Evolutionary conservation across 2,329 filamentous ascomycete genomes (phyloP), one percentile per base, ranked within the genome.

Genomic region (Clonostachys byssicola): DNA sequence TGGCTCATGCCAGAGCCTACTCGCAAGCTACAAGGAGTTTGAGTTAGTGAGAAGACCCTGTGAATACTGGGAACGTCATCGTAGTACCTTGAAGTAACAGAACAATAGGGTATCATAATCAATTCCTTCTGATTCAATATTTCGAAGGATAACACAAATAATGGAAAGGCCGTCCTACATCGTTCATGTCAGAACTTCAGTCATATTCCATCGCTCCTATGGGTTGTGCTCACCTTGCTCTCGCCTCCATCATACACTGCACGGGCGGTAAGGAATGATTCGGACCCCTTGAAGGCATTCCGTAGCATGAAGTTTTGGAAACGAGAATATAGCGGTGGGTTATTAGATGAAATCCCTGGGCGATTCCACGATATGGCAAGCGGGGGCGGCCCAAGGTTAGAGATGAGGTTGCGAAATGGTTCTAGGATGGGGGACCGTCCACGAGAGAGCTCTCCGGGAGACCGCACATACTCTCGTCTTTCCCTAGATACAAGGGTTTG

Each of bases 221-320:
- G 36, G 17, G 36, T 10, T n/a, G 12, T 10, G 34, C 56, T 43
- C 56, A 79, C 78, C 65, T 85, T 86, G 65, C 80, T 86, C 63
- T 87, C 83, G 17, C 84, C 84, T 34, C 84, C 84, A 57, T 88
- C 84, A 56, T 87, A 88, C 12, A 88, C 80, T 23, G 83, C 83
- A 18, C 83, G 74, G 20, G 80, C 78, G 3, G 81, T 83, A 18
- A 84, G 63, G 49, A 84, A 80, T 4, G 81, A 84, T 54, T 86
- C 84, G 0, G 78, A 80, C 53, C 79, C 81, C 36, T 80, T 75
- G 52, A 84, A 83, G 3, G 83, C 83, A 58, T 87, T 86, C 16
- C 79, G 77, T 42, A 88, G 72, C 84, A 88, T 88, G 56, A 88
- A 88, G 53, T 86, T 81, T 53, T 88, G 84, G 53, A 88, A 88